Evolutionary conservation across 495 filamentous ascomycete species (phyloP).

Genomic region (Lasiosphaeria ovina): DNA sequence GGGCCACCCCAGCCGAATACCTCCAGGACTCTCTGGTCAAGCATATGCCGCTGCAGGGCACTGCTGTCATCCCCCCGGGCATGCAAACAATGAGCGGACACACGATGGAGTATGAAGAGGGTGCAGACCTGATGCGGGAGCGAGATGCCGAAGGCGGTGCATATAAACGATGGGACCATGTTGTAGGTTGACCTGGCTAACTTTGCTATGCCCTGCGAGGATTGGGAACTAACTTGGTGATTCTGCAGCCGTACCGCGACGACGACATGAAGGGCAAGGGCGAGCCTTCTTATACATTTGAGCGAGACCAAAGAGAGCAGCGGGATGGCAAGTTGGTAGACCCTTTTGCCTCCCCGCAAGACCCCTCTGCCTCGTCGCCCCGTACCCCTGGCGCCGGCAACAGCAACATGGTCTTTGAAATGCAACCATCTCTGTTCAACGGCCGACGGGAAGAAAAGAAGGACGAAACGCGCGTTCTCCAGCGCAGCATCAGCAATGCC

Average conservation of each 20-base stretch:
- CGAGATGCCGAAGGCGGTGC: slow-evolving; percentile 53
- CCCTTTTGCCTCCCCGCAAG: no score
- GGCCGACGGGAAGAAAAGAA: slow-evolving; percentile 6
- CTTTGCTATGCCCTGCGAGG: background rate
- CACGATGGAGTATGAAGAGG: slow-evolving; percentile 79
- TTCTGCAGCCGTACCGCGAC: slow-evolving; percentile 60
- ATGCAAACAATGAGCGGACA: slow-evolving; percentile 62
- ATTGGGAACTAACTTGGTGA: slow-evolving; percentile 13
- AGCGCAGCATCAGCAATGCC: slow-evolving; percentile 36
- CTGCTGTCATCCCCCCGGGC: slow-evolving; percentile 73
- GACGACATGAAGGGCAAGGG: slow-evolving; percentile 78
- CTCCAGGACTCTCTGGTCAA: slow-evolving; percentile 69
- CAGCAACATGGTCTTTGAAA: slow-evolving; percentile 33
- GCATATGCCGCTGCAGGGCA: slow-evolving; percentile 83
- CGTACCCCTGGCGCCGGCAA: no score
- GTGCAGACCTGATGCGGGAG: slow-evolving; percentile 78
- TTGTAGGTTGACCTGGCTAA: slow-evolving; percentile 48
- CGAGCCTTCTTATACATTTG: slow-evolving; percentile 69
- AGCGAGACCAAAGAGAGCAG: slow-evolving; percentile 57
- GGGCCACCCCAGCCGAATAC: slow-evolving; percentile 78
- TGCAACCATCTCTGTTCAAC: slow-evolving; percentile 32
- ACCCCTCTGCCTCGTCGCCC: no score
- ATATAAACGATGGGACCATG: slow-evolving; percentile 64
- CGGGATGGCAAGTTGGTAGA: slow-evolving; percentile 8
- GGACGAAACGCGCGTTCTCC: slow-evolving; percentile 14